Evolutionary conservation across 2,329 filamentous ascomycete genomes (phyloP).

Genomic region (Verticillium nonalfalfae): DNA sequence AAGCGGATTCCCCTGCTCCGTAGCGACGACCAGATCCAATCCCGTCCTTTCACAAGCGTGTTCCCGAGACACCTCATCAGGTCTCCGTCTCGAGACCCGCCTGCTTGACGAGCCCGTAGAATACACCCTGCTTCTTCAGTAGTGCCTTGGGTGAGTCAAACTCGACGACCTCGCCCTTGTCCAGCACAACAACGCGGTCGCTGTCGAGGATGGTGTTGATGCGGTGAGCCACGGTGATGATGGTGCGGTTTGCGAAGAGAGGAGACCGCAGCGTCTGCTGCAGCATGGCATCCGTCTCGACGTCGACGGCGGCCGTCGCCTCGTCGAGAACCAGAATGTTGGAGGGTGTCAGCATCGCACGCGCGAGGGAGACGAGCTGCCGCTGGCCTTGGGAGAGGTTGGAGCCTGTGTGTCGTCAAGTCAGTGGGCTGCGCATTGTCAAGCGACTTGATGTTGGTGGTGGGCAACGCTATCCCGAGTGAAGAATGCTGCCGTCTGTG

Average conservation of each 20-base stretch:
- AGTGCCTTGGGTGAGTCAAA: constrained; percentile 83
- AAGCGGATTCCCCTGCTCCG: too few species aligned
- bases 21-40: too few species aligned
- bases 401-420: constrained; percentile 53
- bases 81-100: constrained; percentile 61
- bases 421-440: constrained; percentile 12
- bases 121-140: constrained; percentile 68
- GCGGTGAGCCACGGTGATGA: constrained; percentile 96
- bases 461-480: not conserved
- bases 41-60: too few species aligned
- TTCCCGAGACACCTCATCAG: constrained; percentile 1
- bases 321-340: constrained; percentile 97
- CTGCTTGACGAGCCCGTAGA: constrained; percentile 88
- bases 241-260: constrained; percentile 82
- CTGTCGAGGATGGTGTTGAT: constrained; percentile 93
- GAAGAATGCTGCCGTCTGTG: not conserved
- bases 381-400: constrained; percentile 94
- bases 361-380: constrained; percentile 87
- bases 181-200: constrained; percentile 89
- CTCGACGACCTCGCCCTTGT: constrained; percentile 83
- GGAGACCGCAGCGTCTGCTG: constrained; percentile 58
- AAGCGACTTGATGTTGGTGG: not conserved
- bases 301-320: constrained; percentile 74
- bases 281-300: constrained; percentile 62
- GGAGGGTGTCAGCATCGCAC: constrained; percentile 87